Percentiles rank a stretch among this genome's conserved stretches.
phyloP scores from a whole-genome alignment of 2,329 filamentous ascomycete species.

The Sphaerulina vaccinii region DNA sequence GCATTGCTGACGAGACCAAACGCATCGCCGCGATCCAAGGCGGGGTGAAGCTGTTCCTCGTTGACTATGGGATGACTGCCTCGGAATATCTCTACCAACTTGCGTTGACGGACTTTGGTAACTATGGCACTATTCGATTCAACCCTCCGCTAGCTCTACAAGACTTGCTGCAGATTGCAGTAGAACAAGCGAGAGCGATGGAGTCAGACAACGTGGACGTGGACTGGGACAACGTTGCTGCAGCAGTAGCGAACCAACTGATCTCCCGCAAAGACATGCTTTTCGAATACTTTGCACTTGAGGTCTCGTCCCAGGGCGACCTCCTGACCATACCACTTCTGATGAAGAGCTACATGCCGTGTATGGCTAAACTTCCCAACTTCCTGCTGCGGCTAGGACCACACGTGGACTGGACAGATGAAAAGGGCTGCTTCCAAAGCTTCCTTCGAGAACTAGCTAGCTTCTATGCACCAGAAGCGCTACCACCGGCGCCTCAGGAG shows the following conservation, averaged over 20 bases:
- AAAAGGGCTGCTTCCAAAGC: slow-evolving; percentile 79
- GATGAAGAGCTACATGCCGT: slow-evolving; percentile 83
- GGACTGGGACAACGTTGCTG: slow-evolving; percentile 65
- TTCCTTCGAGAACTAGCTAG: slow-evolving; percentile 83
- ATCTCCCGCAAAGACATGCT: slow-evolving; percentile 81
- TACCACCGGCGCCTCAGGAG: slow-evolving; percentile 54
- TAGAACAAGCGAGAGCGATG: slow-evolving; percentile 59
- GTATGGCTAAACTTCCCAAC: slow-evolving; percentile 78
- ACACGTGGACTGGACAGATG: slow-evolving; percentile 79
- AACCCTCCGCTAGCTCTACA: slow-evolving; percentile 70
- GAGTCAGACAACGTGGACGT: slow-evolving; percentile 52
- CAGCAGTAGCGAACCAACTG: slow-evolving; percentile 65
- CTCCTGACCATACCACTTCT: slow-evolving; percentile 78
- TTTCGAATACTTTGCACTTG: slow-evolving; percentile 84
- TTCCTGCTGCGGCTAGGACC: slow-evolving; percentile 89
- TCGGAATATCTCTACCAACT: slow-evolving; percentile 95
- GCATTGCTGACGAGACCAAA: slow-evolving; percentile 81
- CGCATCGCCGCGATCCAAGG: slow-evolving; percentile 91
- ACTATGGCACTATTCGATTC: slow-evolving; percentile 83
- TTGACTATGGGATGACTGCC: slow-evolving; percentile 84
- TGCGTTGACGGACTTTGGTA: slow-evolving; percentile 90
- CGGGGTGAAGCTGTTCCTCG: slow-evolving; percentile 84
- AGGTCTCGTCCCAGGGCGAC: slow-evolving; percentile 75
- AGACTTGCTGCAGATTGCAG: slow-evolving; percentile 71
- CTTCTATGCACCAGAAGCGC: slow-evolving; percentile 85